Evolutionary conservation across 495 filamentous ascomycete species (phyloP), one percentile per base, ranked within the genome.

Genomic region (Hypoxylon trugodes): DNA sequence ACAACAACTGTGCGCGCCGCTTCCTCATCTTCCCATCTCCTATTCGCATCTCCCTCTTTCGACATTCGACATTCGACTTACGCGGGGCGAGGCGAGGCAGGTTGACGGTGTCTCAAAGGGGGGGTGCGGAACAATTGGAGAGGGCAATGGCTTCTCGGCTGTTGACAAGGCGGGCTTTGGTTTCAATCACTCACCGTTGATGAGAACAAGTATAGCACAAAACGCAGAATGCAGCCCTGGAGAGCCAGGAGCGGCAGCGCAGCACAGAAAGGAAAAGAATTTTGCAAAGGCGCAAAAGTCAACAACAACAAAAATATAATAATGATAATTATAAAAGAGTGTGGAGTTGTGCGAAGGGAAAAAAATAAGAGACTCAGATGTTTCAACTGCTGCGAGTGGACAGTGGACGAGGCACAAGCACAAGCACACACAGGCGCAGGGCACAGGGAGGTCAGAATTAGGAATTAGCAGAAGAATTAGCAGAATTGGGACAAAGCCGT

Each of bases 181-280:
- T 25, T 48, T 4, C 16, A 8, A 12, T 35, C 25, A 72, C 70
- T 68, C 54, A 74, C 70, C 69, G 66, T 65, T 62, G 63, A 74
- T 61, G 68, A 68, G 54, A 70, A 74, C 66, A 71, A 64, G 32
- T 69, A 74, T 65, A 71, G 53, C 63, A 73, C 70, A 74, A 18
- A 64, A 69, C 68, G 64, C 64, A 59, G 58, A 72, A 68, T 45
- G 64, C 73, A 59, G 69, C 68, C 75, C 72, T 72, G 74, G 74
- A 73, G 69, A 73, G 72, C 73, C 75, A 77, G 74, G 74, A 61
- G 71, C 66, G 70, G 46, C 69, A 69, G 69, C 66, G 64, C 58
- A 67, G 64, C 38, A 67, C 33, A 26, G 43, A 15, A 51, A 51
- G 40, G 30, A 15, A 47, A 59, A 65, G 57, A 15, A 21, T 9